Percentiles rank a stretch among this genome's conserved stretches.
Evolutionary conservation across 2,329 filamentous ascomycete genomes (phyloP).

Genomic region (Colletotrichum kahawae): DNA sequence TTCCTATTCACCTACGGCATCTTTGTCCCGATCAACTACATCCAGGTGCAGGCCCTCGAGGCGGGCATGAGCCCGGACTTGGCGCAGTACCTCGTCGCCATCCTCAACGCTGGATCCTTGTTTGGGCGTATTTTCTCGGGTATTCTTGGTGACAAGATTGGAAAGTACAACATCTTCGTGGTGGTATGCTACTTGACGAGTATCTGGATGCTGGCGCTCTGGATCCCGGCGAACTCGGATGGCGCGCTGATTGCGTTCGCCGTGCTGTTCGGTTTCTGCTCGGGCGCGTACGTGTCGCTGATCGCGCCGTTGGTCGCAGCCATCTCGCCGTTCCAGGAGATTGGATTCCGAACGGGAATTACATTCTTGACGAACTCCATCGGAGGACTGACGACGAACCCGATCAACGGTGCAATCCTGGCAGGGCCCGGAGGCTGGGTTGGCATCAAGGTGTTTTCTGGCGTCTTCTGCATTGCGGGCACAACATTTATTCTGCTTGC

Average conservation of each 20-base stretch:
- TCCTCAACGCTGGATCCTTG: constrained; percentile 42
- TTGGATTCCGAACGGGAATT: constrained; percentile 53
- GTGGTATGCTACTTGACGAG: constrained; percentile 48
- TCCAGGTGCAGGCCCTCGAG: constrained; percentile 34
- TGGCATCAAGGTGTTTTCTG: constrained; percentile 42
- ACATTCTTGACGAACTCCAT: constrained; percentile 59
- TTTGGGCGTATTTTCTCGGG: constrained; percentile 40
- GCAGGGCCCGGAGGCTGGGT: constrained; percentile 31
- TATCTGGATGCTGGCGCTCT: constrained; percentile 45
- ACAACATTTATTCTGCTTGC: constrained; percentile 28
- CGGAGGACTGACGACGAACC: constrained; percentile 60
- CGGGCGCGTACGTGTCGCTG: constrained; percentile 45
- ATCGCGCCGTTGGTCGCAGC: constrained; percentile 47
- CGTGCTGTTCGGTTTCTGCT: constrained; percentile 46
- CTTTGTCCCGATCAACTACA: constrained; percentile 40
- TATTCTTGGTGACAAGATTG: constrained; percentile 38
- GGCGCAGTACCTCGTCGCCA: constrained; percentile 39
- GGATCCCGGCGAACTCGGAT: constrained; percentile 39
- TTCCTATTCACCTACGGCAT: constrained; percentile 41
- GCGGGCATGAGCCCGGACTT: constrained; percentile 31
- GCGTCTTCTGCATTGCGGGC: constrained; percentile 34
- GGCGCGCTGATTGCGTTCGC: constrained; percentile 41
- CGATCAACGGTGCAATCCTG: constrained; percentile 57
- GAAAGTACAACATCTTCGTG: constrained; percentile 47
- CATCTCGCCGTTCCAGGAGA: constrained; percentile 58